Percentiles rank a stretch among this genome's conserved stretches.
These are phyloP conservation scores for Aspergillus bertholletiae DNA, from an alignment of 495 filamentous ascomycete species.

Conservation along the genomic window DNA sequence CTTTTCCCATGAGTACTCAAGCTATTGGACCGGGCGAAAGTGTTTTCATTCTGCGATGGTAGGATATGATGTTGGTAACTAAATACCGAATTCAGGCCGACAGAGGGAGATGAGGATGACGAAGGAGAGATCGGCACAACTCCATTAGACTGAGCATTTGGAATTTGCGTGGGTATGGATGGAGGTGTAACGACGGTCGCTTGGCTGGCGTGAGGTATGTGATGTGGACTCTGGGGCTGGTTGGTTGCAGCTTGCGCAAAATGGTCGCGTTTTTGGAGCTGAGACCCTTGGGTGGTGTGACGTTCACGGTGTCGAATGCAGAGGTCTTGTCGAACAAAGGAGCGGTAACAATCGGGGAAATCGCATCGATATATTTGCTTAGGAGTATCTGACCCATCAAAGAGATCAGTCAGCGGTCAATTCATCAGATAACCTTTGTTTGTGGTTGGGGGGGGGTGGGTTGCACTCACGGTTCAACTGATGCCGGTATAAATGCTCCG, in stretches of 20 bases:
- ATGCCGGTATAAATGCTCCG: constrained; percentile 95
- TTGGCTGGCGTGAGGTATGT: constrained; percentile 7
- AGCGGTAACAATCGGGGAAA: constrained; percentile 84
- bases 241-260: constrained; percentile 31
- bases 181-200: constrained; percentile 8
- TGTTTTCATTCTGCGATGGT: constrained; percentile 13
- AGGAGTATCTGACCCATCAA: constrained; percentile 59
- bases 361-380: constrained; percentile 97
- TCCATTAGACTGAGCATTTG: neutral
- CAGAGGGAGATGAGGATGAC: constrained; percentile 13
- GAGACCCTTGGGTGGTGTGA: constrained; percentile 93
- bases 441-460: neutral
- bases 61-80: constrained; percentile 19
- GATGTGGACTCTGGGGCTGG: constrained; percentile 14
- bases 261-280: constrained; percentile 83
- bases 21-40: constrained; percentile 12
- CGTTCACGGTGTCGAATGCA: constrained; percentile 91
- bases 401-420: constrained; percentile 14
- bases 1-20: constrained; percentile 14
- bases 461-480: constrained; percentile 80
- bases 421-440: constrained; percentile 5
- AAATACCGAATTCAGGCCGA: constrained; percentile 13
- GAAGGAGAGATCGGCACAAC: constrained; percentile 2
- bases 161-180: constrained; percentile 1
- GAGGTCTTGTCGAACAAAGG: constrained; percentile 92